Evolutionary conservation across 495 filamentous ascomycete species (phyloP), one percentile per base, ranked within the genome.

Genomic region (Aspergillus sparsus): DNA sequence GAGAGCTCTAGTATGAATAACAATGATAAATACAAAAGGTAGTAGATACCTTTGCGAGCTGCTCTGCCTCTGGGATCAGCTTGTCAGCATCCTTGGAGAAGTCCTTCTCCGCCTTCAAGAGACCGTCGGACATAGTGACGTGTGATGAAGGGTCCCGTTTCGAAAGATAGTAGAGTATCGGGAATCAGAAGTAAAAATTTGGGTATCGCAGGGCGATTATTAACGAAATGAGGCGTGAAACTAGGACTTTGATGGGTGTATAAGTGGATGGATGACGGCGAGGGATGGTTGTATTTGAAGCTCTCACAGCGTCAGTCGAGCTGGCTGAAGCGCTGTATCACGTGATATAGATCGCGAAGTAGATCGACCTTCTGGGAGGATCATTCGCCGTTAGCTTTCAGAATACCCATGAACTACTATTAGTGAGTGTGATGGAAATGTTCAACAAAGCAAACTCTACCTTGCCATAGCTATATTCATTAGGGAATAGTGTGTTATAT

Each of bases 81-180:
- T 88, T 87, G 81, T 98, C 92, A 66, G 88, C 90, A 74, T 96
- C 91, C 78, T 93, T 94, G 69, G 88, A 87, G 84, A 88, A 88
- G 77, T 89, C 86, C 79, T 85, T 87, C 68, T 89, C 86, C 59
- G 86, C 80, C 76, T 88, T 88, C 71, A 87, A 69, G 57, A 87
- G 54, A 62, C 77, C 80, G 71, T 82, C 83, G 55, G 86, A 82
- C 86, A 89, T 89, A 67, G 68, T 75, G 71, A 72, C 74, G 65
- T 68, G 56, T 66, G 63, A 39, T 58, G 58, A 35, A 47, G 57
- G 39, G 49, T 57, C 57, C 41, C 60, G 53, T 32, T 18, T 46
- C 50, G 41, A 27, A 27, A 1, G 50, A 16, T 27, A 3, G 42
- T 0, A 7, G 10, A 47, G 27, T 39, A 59, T 33, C 53, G 6